These are phyloP conservation scores for Naganishia vishniacii DNA, from an alignment of 768 basidiomycete genomes.

Conservation along the genomic window DNA sequence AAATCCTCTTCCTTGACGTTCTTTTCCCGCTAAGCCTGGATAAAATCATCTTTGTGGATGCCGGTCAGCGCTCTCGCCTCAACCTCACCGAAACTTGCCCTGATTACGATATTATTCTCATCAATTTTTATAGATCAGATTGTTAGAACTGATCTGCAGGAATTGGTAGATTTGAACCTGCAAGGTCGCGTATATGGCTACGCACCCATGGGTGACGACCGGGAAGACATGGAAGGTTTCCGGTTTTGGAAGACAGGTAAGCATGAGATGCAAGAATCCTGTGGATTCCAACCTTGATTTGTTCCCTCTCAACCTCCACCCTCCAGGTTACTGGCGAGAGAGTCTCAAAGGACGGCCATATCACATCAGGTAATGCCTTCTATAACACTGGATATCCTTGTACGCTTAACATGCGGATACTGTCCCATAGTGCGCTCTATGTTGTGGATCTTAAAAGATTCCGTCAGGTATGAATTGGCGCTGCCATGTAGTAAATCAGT, in stretches of 20 bases:
- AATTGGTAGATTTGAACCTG: constrained; percentile 86
- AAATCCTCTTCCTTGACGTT: constrained; percentile 97
- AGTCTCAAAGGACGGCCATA: constrained; percentile 77
- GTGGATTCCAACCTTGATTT: no score
- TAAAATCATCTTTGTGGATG: constrained; percentile 98
- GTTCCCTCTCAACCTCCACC: background rate
- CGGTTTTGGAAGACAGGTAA: constrained; percentile 93
- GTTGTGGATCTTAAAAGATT: constrained; percentile 92
- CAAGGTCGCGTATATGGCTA: constrained; percentile 92
- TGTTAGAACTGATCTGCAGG: constrained; percentile 89
- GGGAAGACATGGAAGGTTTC: constrained; percentile 92
- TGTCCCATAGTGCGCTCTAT: constrained; percentile 69
- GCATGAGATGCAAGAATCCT: no score
- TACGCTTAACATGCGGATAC: background rate
- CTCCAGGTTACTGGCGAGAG: constrained; percentile 60
- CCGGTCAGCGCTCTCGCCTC: constrained; percentile 48
- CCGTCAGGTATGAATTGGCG: constrained; percentile 61
- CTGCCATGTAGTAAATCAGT: constrained; percentile 51
- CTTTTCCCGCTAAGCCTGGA: constrained; percentile 98
- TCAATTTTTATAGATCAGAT: constrained; percentile 53
- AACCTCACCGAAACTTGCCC: background rate
- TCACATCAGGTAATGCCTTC: constrained; percentile 73
- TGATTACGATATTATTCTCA: background rate
- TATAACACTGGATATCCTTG: background rate
- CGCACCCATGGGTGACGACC: constrained; percentile 95